These are phyloP conservation scores for Immersiella caudata DNA, from an alignment of 495 filamentous ascomycete genomes.

Conservation along the genomic window DNA sequence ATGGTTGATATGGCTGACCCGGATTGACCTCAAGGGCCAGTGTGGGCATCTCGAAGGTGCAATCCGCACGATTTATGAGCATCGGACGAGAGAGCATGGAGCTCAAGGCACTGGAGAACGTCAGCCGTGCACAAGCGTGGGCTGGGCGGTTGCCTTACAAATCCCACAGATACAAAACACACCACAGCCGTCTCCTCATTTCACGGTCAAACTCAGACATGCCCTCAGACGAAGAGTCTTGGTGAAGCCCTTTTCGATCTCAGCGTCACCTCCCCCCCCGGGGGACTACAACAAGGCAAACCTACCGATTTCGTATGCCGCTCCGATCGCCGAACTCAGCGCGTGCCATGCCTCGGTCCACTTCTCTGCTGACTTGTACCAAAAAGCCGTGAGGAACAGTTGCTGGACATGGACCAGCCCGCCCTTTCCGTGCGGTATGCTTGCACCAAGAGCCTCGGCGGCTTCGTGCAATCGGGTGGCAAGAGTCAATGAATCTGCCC, in stretches of 20 bases:
- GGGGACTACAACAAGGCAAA: background rate
- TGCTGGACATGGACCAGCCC: slow-evolving; percentile 55
- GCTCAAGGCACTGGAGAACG: slow-evolving; percentile 38
- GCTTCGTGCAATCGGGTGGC: slow-evolving; percentile 47
- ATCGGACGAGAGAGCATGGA: slow-evolving; percentile 44
- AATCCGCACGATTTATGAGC: slow-evolving; percentile 42
- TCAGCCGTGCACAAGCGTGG: background rate
- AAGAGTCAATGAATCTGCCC: slow-evolving; percentile 40
- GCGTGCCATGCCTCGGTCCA: slow-evolving; percentile 59
- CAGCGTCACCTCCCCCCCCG: background rate
- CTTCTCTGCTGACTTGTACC: slow-evolving; percentile 56
- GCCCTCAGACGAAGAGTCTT: slow-evolving; percentile 37
- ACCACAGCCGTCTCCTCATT: slow-evolving; percentile 49
- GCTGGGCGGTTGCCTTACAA: slow-evolving; percentile 34
- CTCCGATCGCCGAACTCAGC: slow-evolving; percentile 48
- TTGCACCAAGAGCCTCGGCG: slow-evolving; percentile 49
- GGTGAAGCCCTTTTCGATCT: slow-evolving; percentile 50
- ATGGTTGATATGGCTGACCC: slow-evolving; percentile 40
- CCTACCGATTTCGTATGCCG: slow-evolving; percentile 56
- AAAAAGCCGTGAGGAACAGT: slow-evolving; percentile 53
- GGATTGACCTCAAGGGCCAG: slow-evolving; percentile 43
- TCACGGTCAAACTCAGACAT: slow-evolving; percentile 51
- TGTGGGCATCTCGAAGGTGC: slow-evolving; percentile 41
- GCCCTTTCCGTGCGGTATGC: slow-evolving; percentile 51
- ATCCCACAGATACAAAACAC: slow-evolving; percentile 46